A percentile compares a stretch with the other conserved stretches of the same genome.
Evolutionary conservation across 2,329 filamentous ascomycete genomes (phyloP).

Genomic region (Cercospora citrullina): DNA sequence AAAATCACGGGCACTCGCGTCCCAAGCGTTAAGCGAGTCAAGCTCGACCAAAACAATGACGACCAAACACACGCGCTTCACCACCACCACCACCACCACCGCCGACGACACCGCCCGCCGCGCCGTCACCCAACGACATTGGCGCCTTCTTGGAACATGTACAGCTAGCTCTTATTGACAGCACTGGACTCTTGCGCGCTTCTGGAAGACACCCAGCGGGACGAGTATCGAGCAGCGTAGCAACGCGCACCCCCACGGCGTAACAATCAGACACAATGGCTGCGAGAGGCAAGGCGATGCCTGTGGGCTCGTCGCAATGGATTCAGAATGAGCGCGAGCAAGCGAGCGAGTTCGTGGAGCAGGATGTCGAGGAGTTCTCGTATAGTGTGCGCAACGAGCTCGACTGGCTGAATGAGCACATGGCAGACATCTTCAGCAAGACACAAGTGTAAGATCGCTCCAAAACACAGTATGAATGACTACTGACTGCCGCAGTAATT

Average conservation of each 20-base stretch:
- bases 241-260: constrained; percentile 20
- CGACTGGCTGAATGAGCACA: constrained; percentile 98
- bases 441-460: constrained; percentile 70
- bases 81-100: constrained; percentile 16
- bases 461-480: not conserved
- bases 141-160: constrained; percentile 23
- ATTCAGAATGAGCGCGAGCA: constrained; percentile 80
- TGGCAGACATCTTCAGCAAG: constrained; percentile 87
- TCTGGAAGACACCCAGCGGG: constrained; percentile 8
- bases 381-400: constrained; percentile 91
- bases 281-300: constrained; percentile 31
- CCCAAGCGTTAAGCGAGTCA: not conserved
- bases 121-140: constrained; percentile 16
- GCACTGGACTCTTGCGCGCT: constrained; percentile 15
- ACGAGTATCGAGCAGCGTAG: constrained; percentile 21
- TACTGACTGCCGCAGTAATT: constrained; percentile 63
- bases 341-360: constrained; percentile 70
- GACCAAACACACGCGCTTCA: constrained; percentile 10
- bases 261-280: constrained; percentile 30
- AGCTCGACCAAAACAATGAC: constrained; percentile 11
- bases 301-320: constrained; percentile 60
- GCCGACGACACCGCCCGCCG: not conserved
- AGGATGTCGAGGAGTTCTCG: constrained; percentile 89
- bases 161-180: constrained; percentile 22
- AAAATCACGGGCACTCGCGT: not conserved